phyloP scores from a whole-genome alignment of 345 rosid species.

The Eucalyptus curtisii region DNA sequence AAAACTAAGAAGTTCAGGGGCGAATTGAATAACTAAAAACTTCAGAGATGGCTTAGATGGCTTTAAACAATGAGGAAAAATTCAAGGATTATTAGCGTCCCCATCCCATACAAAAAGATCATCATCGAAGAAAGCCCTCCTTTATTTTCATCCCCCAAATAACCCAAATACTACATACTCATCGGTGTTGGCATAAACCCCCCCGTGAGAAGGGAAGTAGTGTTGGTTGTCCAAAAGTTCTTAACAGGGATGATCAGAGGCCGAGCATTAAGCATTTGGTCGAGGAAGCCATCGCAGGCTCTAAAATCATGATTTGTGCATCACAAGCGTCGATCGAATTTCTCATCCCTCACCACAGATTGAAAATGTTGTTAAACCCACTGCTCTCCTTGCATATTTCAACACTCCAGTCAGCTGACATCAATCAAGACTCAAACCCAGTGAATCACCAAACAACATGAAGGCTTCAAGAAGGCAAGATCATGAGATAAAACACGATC shows the following conservation, averaged over 20 bases:
- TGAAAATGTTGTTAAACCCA: background rate
- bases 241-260: background rate
- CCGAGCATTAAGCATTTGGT: background rate
- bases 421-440: background rate
- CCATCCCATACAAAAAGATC: background rate
- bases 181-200: background rate
- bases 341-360: conserved; percentile 49
- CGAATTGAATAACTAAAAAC: background rate
- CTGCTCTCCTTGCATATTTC: background rate
- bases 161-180: background rate
- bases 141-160: background rate
- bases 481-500: background rate
- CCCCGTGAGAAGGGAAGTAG: background rate
- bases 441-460: background rate
- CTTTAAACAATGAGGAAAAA: no score
- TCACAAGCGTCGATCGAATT: background rate
- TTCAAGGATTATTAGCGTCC: background rate
- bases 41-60: no score
- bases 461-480: background rate
- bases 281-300: background rate
- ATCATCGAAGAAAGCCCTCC: background rate
- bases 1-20: background rate
- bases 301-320: background rate
- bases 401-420: background rate
- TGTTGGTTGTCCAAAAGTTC: no score